Conservation (phyloP, 352 stramenopile species). For the Aphanomyces astaci region DNA sequence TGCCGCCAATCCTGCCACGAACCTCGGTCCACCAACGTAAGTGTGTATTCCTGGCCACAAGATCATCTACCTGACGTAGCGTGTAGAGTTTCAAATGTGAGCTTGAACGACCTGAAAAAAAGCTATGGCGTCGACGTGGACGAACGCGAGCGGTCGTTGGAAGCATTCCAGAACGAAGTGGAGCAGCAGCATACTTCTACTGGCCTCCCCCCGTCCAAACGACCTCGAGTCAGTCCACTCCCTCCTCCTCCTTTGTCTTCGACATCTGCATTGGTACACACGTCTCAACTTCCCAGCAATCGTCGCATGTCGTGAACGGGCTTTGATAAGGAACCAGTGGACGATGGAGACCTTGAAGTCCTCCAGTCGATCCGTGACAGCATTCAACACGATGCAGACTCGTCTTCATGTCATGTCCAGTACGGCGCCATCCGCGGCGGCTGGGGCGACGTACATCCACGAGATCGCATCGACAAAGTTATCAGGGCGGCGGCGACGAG, state of each 20-base stretch:
- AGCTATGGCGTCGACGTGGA: slow-evolving; percentile 21
- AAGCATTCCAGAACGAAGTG: slow-evolving; percentile 20
- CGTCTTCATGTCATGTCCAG: not conserved
- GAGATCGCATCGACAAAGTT: not conserved
- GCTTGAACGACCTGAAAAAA: slow-evolving; percentile 21
- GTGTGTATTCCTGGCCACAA: no score
- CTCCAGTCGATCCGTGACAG: no score
- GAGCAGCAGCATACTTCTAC: not conserved
- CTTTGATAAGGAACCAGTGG: no score
- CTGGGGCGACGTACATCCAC: not conserved
- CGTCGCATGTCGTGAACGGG: no score
- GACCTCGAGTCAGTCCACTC: no score
- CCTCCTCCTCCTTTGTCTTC: no score
- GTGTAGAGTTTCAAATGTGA: slow-evolving; percentile 3
- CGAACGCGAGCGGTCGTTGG: slow-evolving; percentile 7
- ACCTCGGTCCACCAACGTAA: no score
- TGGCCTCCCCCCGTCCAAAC: not conserved
- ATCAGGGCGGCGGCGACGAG: not conserved
- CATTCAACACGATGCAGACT: no score
- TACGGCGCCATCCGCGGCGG: not conserved
- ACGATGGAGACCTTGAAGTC: no score
- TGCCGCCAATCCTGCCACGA: not conserved
- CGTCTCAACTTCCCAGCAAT: no score
- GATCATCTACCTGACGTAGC: no score
- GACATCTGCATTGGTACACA: no score